Evolutionary conservation across 257 asterid genomes (phyloP).

Genomic region (Fraxinus americana): DNA sequence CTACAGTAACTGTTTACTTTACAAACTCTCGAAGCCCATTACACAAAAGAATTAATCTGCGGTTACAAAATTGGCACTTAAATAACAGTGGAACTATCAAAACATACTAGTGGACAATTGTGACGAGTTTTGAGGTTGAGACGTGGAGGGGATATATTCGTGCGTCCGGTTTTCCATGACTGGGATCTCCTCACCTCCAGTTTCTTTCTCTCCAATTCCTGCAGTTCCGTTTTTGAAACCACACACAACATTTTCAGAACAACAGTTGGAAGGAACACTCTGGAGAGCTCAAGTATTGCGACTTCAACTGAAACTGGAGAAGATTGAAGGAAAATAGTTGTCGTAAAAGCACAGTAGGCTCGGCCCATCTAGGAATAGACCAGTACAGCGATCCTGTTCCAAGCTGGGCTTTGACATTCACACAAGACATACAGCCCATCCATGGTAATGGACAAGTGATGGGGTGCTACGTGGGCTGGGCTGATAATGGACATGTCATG

Average conservation of each 20-base stretch:
- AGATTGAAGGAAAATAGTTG: background rate
- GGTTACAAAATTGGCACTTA: background rate
- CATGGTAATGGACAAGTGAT: no score
- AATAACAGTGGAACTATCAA: background rate
- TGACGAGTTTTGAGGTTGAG: background rate
- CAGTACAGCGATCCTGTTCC: no score
- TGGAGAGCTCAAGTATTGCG: background rate
- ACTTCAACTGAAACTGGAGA: background rate
- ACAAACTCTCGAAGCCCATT: conserved; percentile 25
- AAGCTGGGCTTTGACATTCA: no score
- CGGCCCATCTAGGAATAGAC: no score
- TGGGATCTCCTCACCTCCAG: background rate
- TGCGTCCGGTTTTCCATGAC: background rate
- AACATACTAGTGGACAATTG: background rate
- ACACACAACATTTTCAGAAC: background rate
- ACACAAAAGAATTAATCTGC: no score
- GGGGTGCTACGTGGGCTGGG: no score
- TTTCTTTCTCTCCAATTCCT: background rate
- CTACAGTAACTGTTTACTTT: conserved; percentile 3
- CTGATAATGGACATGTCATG: no score
- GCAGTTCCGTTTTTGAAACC: no score
- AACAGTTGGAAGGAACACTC: background rate
- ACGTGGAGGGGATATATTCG: background rate
- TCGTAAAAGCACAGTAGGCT: background rate
- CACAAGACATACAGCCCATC: no score